Evolutionary conservation across 441 rosid species (phyloP).

Genomic region (Pelargonium myrrhifolium): DNA sequence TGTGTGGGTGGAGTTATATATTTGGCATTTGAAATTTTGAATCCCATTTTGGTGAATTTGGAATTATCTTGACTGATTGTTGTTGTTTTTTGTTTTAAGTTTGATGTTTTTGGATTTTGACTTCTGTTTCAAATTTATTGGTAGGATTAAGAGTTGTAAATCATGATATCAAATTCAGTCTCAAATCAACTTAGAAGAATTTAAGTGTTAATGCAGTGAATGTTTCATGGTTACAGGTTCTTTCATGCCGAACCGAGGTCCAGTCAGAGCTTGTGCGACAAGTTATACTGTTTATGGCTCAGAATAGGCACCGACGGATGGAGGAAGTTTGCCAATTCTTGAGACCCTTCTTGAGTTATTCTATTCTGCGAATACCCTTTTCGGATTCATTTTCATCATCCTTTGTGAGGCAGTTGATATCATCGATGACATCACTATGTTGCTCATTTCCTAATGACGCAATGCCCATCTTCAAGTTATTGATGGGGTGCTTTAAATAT

Average conservation of each 20-base stretch:
- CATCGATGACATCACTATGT: constrained; percentile 73
- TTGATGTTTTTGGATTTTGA: neutral
- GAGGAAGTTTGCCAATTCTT: constrained; percentile 63
- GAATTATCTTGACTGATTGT: too few relatives aligned
- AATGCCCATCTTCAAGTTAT: constrained; percentile 50
- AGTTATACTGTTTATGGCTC: constrained; percentile 55
- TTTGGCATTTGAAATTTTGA: too few relatives aligned
- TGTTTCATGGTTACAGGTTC: constrained; percentile 45
- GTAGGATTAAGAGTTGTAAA: neutral
- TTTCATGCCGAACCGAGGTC: constrained; percentile 51
- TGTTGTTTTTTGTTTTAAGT: neutral
- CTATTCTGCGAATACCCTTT: constrained; percentile 44
- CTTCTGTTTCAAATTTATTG: neutral
- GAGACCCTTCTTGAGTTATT: constrained; percentile 57
- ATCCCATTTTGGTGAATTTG: too few relatives aligned
- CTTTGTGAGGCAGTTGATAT: constrained; percentile 53
- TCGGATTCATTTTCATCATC: constrained; percentile 33
- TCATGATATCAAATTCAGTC: neutral
- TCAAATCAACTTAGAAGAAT: neutral
- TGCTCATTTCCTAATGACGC: constrained; percentile 59
- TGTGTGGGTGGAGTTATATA: neutral
- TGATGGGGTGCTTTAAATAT: constrained; percentile 47
- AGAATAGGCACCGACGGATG: constrained; percentile 44
- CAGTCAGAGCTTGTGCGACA: constrained; percentile 62
- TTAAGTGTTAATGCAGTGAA: constrained; percentile 15